Percentiles rank a stretch among this genome's conserved stretches.
Conservation (phyloP, 2,329 filamentous ascomycete species). For the Dactylellina drechsleri region DNA sequence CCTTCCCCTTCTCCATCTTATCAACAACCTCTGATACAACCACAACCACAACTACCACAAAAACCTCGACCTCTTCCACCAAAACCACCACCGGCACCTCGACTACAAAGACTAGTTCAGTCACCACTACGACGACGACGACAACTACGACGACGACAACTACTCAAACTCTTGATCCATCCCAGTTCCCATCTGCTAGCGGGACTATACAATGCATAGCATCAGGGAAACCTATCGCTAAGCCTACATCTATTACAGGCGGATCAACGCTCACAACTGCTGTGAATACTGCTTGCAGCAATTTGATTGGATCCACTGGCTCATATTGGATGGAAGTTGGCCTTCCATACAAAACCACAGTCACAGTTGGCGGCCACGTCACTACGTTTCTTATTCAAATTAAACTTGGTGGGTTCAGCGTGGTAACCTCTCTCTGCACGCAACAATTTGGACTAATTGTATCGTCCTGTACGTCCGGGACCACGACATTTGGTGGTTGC, state of each 20-base stretch:
- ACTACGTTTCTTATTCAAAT: constrained; percentile 23
- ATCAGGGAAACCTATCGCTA: constrained; percentile 1
- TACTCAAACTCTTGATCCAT: constrained; percentile 6
- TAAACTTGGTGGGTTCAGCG: constrained; percentile 24
- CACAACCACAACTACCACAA: not conserved
- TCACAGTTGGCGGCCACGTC: constrained; percentile 2
- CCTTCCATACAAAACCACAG: constrained; percentile 5
- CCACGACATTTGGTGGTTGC: constrained; percentile 23
- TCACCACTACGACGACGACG: constrained; percentile 7
- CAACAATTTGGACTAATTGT: not conserved
- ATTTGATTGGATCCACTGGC: constrained; percentile 1
- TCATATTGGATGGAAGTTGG: constrained; percentile 20
- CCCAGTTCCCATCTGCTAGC: constrained; percentile 13
- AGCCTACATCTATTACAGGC: constrained; percentile 6
- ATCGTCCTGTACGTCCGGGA: constrained; percentile 4
- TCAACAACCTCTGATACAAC: constrained; percentile 3
- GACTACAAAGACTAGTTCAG: not conserved
- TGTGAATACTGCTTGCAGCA: constrained; percentile 7
- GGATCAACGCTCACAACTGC: constrained; percentile 15
- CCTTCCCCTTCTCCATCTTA: too few relatives aligned
- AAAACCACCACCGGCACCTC: not conserved
- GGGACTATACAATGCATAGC: constrained; percentile 6
- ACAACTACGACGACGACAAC: constrained; percentile 2
- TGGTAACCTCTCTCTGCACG: not conserved
- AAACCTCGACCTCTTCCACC: constrained; percentile 1